Percentiles rank a stretch among this genome's conserved stretches.
Conservation (phyloP, 306 rosid species). For the Casuarina glauca region DNA sequence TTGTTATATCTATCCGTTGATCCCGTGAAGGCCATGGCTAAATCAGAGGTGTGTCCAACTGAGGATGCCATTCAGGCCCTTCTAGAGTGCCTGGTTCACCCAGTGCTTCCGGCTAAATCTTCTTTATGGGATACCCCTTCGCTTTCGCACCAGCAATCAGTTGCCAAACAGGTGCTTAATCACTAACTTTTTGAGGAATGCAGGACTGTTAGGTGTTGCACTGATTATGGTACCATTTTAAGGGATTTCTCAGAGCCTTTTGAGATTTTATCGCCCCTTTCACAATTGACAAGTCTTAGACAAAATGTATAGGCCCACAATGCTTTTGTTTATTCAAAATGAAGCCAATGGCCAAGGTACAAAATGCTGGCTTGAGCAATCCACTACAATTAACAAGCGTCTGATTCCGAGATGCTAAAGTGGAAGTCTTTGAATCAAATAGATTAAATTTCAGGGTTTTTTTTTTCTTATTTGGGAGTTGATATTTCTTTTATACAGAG, state of each 20-base stretch:
- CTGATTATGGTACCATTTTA: background rate
- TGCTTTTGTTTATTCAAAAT: no score
- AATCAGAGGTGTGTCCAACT: slow-evolving; percentile 50
- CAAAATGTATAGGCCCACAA: no score
- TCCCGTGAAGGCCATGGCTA: slow-evolving; percentile 37
- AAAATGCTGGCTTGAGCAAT: no score
- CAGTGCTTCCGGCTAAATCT: slow-evolving; percentile 58
- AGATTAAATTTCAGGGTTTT: no score
- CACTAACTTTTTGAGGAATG: background rate
- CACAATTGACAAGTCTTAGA: no score
- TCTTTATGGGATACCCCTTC: slow-evolving; percentile 47
- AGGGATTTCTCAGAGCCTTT: no score
- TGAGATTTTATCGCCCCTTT: no score
- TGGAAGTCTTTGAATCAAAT: background rate
- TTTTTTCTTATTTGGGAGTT: background rate
- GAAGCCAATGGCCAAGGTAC: no score
- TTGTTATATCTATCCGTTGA: background rate
- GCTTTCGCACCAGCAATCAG: slow-evolving; percentile 36
- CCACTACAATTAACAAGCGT: no score
- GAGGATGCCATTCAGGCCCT: slow-evolving; percentile 67
- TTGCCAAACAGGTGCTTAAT: slow-evolving; percentile 69
- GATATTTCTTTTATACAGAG: background rate
- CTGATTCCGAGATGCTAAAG: no score
- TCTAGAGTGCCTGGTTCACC: slow-evolving; percentile 62
- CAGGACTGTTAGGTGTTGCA: background rate